Conservation (phyloP, 768 basidiomycete species). For the Russula brevipes region DNA sequence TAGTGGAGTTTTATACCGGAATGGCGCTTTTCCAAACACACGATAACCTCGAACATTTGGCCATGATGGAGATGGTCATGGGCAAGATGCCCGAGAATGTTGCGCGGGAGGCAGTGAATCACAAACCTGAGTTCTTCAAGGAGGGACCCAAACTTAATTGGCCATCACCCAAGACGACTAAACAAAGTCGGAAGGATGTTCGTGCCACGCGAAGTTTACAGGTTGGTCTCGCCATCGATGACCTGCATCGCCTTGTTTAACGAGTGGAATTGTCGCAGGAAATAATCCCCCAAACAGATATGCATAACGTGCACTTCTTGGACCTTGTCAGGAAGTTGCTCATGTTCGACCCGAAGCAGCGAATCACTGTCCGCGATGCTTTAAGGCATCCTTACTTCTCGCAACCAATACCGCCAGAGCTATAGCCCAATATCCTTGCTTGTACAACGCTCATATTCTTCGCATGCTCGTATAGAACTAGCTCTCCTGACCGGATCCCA, state of each 20-base stretch:
- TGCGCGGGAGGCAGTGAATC: slow-evolving; percentile 63
- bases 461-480: slow-evolving; percentile 19
- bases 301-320: slow-evolving; percentile 72
- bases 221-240: slow-evolving; percentile 41
- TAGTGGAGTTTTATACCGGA: slow-evolving; percentile 98
- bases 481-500: slow-evolving; percentile 18
- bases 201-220: slow-evolving; percentile 71
- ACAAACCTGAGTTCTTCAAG: slow-evolving; percentile 93
- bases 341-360: slow-evolving; percentile 82
- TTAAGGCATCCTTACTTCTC: slow-evolving; percentile 84
- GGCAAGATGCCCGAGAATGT: slow-evolving; percentile 93
- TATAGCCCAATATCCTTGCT: slow-evolving; percentile 38
- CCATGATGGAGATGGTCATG: slow-evolving; percentile 99
- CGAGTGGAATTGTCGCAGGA: slow-evolving; percentile 46
- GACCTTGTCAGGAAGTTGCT: slow-evolving; percentile 85
- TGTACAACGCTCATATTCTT: slow-evolving; percentile 10
- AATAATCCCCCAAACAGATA: slow-evolving; percentile 74
- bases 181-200: slow-evolving; percentile 93
- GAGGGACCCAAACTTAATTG: slow-evolving; percentile 81
- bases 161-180: slow-evolving; percentile 82
- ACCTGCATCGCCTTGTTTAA: background rate
- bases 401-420: slow-evolving; percentile 59
- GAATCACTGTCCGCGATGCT: slow-evolving; percentile 85
- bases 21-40: slow-evolving; percentile 99
- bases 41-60: slow-evolving; percentile 97